These are phyloP conservation scores for Brettanomyces nanus DNA, from an alignment of 805 yeast species.

Conservation along the genomic window DNA sequence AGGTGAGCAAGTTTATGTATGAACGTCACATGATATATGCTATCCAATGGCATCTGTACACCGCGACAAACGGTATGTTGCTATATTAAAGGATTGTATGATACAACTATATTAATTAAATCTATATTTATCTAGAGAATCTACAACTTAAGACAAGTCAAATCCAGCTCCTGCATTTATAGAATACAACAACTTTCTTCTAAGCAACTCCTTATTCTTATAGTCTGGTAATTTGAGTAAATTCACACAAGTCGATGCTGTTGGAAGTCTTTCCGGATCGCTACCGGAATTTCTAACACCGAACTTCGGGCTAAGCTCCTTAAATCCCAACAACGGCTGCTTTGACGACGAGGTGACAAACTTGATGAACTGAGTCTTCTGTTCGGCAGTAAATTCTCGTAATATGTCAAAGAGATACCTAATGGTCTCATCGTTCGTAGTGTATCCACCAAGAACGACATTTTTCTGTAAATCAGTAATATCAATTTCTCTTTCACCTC, in stretches of 20 bases:
- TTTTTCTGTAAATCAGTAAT: conserved; percentile 58
- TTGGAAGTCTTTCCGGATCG: conserved; percentile 58
- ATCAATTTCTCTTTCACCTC: conserved; percentile 64
- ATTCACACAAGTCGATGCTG: conserved; percentile 91
- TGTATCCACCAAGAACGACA: conserved; percentile 60
- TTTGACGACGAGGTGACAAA: conserved; percentile 90
- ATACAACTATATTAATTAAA: no score
- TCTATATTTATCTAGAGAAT: no score
- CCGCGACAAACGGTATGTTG: no score
- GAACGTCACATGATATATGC: no score
- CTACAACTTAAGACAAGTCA: conserved; percentile 48
- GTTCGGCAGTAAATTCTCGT: conserved; percentile 54
- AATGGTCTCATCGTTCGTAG: conserved; percentile 50
- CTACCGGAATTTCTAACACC: conserved; percentile 67
- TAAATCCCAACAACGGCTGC: conserved; percentile 86
- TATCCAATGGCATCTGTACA: no score
- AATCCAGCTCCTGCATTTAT: conserved; percentile 82
- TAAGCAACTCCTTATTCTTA: conserved; percentile 45
- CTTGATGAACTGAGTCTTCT: conserved; percentile 59
- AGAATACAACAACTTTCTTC: conserved; percentile 63
- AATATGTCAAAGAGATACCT: conserved; percentile 67
- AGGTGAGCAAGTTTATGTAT: no score
- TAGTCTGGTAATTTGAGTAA: conserved; percentile 82
- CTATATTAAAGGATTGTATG: no score
- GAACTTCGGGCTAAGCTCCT: conserved; percentile 63